Evolutionary conservation across 2,329 filamentous ascomycete genomes (phyloP), one percentile per base, ranked within the genome.

Genomic region (Sporothrix pallida): DNA sequence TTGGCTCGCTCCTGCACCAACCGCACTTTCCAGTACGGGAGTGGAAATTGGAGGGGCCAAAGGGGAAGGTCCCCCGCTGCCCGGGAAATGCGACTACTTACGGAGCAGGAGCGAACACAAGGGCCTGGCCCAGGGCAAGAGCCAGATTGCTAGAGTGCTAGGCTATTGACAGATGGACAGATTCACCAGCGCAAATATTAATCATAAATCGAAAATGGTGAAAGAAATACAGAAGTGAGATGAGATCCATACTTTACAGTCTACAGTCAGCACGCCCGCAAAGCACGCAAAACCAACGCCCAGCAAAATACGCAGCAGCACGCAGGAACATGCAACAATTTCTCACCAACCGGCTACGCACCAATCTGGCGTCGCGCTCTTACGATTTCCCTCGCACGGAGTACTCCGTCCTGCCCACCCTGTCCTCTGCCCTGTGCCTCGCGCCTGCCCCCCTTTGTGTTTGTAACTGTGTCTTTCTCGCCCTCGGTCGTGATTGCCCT

Each of bases 31-130:
- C 37, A 60, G 69, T 15, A 63, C 31, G 58, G 46, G 42, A 56
- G 70, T 69, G 74, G 75, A 75, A 76, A 76, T 76, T 75, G 52
- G 52, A 75, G 72, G 75, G 70, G 71, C 73, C 50, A 68, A 56
- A 50, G 50, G 70, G 58, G 46, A 67, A 71, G 68, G 46, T 62
- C 50, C 75, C 56, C 71, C 69, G 71, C 63, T 50, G 70, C 52
- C 74, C 60, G 46, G 58, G 20, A 56, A 73, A 72, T 71, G 72
- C 54, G 58, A 67, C 74, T 75, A 46, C 31, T 67, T 63, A 26
- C 48, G 26, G 44, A 37, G 48, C 48, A 69, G 48, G 67, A 69
- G 67, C 67, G 23, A 48, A 48, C 20, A 23, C 20, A 17, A 50
- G 44, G 20, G 44, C 44, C 44, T 50, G 37, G 62, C 37, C 44